Evolutionary conservation across 345 rosid species (phyloP), one percentile per base, ranked within the genome.

Genomic region (Cardamine chenopodiifolia): DNA sequence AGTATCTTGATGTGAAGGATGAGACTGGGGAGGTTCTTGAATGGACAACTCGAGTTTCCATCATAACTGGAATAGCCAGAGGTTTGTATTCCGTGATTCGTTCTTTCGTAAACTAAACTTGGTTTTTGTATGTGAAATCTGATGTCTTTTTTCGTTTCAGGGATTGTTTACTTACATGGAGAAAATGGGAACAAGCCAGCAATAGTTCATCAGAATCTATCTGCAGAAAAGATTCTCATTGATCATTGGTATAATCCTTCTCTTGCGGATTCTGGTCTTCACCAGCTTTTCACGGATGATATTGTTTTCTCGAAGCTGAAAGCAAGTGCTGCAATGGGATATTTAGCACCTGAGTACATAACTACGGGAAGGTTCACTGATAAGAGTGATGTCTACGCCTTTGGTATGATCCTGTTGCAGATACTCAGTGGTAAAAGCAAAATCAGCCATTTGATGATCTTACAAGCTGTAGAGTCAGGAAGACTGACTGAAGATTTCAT

Each of bases 321-420:
- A 83, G 96, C 91, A 42, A 89, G 96, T 68, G 99, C 99, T 72
- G 99, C 97, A 55, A 92, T 88, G 96, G 99, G 99, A 73, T 95
- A 95, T 84, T 85, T 95, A 42, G 96, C 94, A 67, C 99, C 99
- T 5, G 99, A 95, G 73, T 95, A 95, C 72, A 86, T 91, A 37
- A 86, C 85, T 28, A 94, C 98, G 0, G 99, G 99, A 45, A 87
- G 87, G 20, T 89, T 90, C 80, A 95, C 98, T 2, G 98, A 92
- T 62, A 90, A 92, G 83, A 90, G 91, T 6, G 99, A 95, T 2
- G 83, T 90, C 2, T 95, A 88, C 19, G 97, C 99, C 49, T 90
- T 90, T 60, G 99, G 99, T 26, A 79, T 86, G 85, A 85, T 92
- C 18, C 52, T 87, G 18, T 69, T 92, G 15, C 98, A 95, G 80